Conservation (phyloP, 2,329 filamentous ascomycete genomes). For the Penicillium nordicum region DNA sequence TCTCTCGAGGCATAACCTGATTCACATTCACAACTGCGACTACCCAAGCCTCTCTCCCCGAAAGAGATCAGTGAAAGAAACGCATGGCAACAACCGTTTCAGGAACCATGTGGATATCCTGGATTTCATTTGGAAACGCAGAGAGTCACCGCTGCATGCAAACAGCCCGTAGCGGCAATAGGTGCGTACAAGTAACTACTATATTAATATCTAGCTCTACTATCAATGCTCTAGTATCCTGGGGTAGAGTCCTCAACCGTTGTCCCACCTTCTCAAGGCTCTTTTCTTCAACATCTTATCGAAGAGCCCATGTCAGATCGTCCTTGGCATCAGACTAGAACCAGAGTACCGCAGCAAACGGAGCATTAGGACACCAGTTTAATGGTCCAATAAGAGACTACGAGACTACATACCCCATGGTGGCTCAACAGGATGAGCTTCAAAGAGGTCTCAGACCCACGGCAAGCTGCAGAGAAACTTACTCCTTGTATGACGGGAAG, state of each 20-base stretch:
- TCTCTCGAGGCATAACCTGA: constrained; percentile 32
- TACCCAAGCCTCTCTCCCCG: constrained; percentile 22
- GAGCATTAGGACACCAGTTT: constrained; percentile 22
- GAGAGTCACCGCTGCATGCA: constrained; percentile 21
- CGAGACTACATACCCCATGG: not conserved
- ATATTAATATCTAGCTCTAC: not conserved
- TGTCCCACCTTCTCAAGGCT: not conserved
- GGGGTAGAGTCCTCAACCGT: not conserved
- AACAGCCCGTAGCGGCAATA: constrained; percentile 27
- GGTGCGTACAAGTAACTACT: constrained; percentile 5
- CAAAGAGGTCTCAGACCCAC: constrained; percentile 33
- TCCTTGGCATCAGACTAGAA: constrained; percentile 15
- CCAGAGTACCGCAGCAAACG: constrained; percentile 19
- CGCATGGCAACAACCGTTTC: constrained; percentile 26
- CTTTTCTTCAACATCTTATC: not conserved
- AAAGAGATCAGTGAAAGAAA: constrained; percentile 15
- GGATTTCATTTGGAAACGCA: constrained; percentile 12
- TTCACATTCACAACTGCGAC: constrained; percentile 30
- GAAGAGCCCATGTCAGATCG: constrained; percentile 2
- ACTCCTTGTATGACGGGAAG: constrained; percentile 29
- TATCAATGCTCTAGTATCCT: not conserved
- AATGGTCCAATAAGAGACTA: constrained; percentile 23
- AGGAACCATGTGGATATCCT: constrained; percentile 31
- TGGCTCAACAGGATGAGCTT: constrained; percentile 25
- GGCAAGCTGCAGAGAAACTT: constrained; percentile 31